phyloP scores from a whole-genome alignment of 768 basidiomycete species.

The Naganishia onofrii region DNA sequence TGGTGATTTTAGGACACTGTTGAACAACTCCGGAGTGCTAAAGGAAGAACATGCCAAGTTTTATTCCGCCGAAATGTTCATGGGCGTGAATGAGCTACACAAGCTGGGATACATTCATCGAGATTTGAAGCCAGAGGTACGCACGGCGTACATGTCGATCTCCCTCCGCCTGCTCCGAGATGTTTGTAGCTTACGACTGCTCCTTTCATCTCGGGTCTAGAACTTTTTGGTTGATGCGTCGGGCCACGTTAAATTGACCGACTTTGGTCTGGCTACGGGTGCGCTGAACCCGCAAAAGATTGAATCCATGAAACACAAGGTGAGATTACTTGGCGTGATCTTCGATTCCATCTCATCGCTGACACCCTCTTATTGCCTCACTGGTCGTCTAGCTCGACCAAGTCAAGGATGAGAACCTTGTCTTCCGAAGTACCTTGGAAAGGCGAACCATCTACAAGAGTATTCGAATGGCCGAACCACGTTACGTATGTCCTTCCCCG shows the following conservation, averaged over 20 bases:
- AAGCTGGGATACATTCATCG: constrained; percentile 98
- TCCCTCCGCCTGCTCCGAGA: too few relatives aligned
- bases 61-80: constrained; percentile 98
- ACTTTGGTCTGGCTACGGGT: constrained; percentile 96
- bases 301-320: constrained; percentile 90
- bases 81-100: constrained; percentile 86
- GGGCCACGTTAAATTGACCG: constrained; percentile 87
- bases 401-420: constrained; percentile 86
- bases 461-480: constrained; percentile 80
- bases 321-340: constrained; percentile 45
- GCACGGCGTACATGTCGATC: too few relatives aligned
- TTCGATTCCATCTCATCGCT: not conserved
- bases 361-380: constrained; percentile 1
- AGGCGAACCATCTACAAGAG: constrained; percentile 91
- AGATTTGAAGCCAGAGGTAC: constrained; percentile 93
- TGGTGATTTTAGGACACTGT: constrained; percentile 93
- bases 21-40: constrained; percentile 95
- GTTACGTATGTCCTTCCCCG: constrained; percentile 57
- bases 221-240: constrained; percentile 95
- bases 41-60: constrained; percentile 96
- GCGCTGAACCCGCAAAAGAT: constrained; percentile 91
- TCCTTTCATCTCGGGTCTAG: constrained; percentile 53
- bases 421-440: constrained; percentile 89
- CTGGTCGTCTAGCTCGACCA: constrained; percentile 70
- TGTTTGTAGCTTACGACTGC: not conserved